A percentile compares a stretch with the other conserved stretches of the same genome.
Evolutionary conservation across 1,284 basidiomycete species (phyloP).

Genomic region (Hymenochaete sp.): DNA sequence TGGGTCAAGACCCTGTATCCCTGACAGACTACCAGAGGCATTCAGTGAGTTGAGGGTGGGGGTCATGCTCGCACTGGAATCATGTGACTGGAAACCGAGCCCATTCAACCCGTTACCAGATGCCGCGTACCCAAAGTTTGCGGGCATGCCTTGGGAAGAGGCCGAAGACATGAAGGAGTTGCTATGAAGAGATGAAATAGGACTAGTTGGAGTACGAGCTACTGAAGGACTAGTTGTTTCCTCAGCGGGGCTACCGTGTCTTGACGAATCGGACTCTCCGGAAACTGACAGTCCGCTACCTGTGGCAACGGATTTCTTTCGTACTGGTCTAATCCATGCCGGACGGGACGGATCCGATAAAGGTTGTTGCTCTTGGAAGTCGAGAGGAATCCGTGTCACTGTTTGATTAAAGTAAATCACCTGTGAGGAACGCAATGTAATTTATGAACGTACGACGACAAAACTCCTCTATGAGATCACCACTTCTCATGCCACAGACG

Average conservation of each 20-base stretch:
- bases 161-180: no score
- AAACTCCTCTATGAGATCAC: slow-evolving; percentile 88
- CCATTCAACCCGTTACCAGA: no score
- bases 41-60: no score
- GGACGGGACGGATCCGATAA: slow-evolving; percentile 42
- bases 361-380: slow-evolving; percentile 41
- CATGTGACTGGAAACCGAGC: no score
- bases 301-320: slow-evolving; percentile 47
- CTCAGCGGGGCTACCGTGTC: slow-evolving; percentile 15
- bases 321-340: slow-evolving; percentile 81
- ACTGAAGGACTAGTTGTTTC: slow-evolving; percentile 2
- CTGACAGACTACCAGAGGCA: no score
- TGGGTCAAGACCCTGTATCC: no score
- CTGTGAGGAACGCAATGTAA: slow-evolving; percentile 9
- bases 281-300: slow-evolving; percentile 6
- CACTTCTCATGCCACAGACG: slow-evolving; percentile 78
- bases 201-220: background rate
- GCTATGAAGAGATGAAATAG: no score
- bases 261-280: slow-evolving; percentile 12
- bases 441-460: slow-evolving; percentile 61
- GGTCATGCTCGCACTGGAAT: no score
- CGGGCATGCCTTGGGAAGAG: no score
- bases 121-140: no score
- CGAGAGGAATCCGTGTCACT: slow-evolving; percentile 85
- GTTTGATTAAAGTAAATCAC: slow-evolving; percentile 13